phyloP scores from a whole-genome alignment of 306 rosid genomes.

The Psophocarpus tetragonolobus region DNA sequence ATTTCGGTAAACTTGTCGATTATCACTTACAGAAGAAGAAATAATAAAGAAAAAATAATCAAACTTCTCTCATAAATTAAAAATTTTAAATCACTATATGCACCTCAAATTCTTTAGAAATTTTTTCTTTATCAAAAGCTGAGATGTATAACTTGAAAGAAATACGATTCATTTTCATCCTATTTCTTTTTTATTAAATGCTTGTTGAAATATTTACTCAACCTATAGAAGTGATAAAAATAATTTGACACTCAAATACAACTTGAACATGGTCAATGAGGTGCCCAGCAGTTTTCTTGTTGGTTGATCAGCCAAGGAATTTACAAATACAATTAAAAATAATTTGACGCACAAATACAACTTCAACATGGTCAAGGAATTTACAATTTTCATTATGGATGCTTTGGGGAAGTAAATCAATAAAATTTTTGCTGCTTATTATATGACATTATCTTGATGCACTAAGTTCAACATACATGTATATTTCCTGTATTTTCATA shows the following conservation, averaged over 20 bases:
- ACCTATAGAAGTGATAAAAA: constrained; percentile 2
- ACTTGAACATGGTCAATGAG: not conserved
- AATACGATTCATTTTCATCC: not conserved
- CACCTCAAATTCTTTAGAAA: not conserved
- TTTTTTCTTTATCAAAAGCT: not conserved
- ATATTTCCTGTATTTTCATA: constrained; percentile 11
- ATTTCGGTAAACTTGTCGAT: not conserved
- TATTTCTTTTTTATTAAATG: not conserved
- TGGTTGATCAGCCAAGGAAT: constrained; percentile 32
- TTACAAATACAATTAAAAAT: not conserved
- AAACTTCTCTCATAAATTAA: not conserved
- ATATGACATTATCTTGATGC: not conserved
- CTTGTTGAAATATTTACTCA: not conserved
- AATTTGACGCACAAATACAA: too few relatives aligned
- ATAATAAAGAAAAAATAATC: not conserved
- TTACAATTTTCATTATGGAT: too few relatives aligned
- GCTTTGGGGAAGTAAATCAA: not conserved
- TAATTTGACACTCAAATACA: constrained; percentile 22
- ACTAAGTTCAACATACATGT: constrained; percentile 30
- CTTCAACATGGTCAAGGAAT: too few relatives aligned
- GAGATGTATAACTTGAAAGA: not conserved
- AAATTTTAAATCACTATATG: not conserved
- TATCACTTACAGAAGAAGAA: not conserved
- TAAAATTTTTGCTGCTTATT: constrained; percentile 12
- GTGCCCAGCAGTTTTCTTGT: not conserved